phyloP scores from a whole-genome alignment of 2,329 filamentous ascomycete genomes.

The Clarireedia homoeocarpa region DNA sequence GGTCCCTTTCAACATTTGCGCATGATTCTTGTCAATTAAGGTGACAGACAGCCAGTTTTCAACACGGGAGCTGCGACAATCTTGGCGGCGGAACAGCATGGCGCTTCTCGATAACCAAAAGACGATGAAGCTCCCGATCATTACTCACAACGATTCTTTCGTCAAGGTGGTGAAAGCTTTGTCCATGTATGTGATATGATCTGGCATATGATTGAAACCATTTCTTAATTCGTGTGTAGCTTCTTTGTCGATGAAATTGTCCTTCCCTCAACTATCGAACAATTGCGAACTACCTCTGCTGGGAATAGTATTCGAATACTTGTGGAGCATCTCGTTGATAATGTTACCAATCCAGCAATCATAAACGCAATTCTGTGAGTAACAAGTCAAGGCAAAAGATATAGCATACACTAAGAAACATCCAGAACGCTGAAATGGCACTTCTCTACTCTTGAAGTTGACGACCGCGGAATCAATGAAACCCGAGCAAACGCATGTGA shows the following conservation, averaged over 20 bases:
- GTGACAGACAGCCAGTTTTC: no score
- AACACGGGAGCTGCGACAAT: no score
- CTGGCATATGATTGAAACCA: not conserved
- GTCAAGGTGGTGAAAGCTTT: conserved; percentile 60
- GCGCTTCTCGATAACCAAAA: not conserved
- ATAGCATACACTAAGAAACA: conserved; percentile 1
- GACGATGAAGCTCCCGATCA: conserved; percentile 41
- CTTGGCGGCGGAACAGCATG: not conserved
- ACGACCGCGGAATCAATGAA: conserved; percentile 56
- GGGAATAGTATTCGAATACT: conserved; percentile 50
- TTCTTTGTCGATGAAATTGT: conserved; percentile 56
- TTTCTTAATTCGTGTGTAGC: conserved; percentile 32
- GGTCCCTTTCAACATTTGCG: no score
- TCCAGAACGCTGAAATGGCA: conserved; percentile 68
- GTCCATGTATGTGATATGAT: conserved; percentile 41
- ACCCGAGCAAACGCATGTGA: conserved; percentile 68
- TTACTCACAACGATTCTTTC: conserved; percentile 51
- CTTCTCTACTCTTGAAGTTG: conserved; percentile 53
- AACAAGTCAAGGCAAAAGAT: not conserved
- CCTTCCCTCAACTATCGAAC: conserved; percentile 64
- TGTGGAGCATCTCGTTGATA: conserved; percentile 54
- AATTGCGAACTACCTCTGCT: conserved; percentile 58
- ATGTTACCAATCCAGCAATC: conserved; percentile 60
- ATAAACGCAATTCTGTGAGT: conserved; percentile 68
- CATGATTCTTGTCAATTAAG: no score